Conservation (phyloP, 441 rosid species). For the Bruguiera hainesii region DNA sequence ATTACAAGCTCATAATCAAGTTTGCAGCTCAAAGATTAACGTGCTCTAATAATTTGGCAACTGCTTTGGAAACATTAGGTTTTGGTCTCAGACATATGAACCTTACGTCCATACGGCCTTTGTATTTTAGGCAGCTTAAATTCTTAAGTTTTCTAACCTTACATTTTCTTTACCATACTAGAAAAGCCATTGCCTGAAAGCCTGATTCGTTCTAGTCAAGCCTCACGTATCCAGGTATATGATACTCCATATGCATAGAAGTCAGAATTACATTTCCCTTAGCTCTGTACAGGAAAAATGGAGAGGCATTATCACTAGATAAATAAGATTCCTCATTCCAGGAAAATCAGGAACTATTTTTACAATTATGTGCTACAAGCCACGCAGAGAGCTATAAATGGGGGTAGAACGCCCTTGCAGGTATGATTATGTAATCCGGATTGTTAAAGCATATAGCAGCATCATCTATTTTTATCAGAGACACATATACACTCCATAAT, state of each 20-base stretch:
- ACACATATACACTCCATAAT: too few relatives aligned
- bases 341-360: slow-evolving; percentile 86
- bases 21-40: slow-evolving; percentile 2
- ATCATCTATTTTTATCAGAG: too few relatives aligned
- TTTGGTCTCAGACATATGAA: not conserved
- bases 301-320: slow-evolving; percentile 92
- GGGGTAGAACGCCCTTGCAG: slow-evolving; percentile 73
- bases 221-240: slow-evolving; percentile 47
- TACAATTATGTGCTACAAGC: slow-evolving; percentile 83
- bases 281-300: slow-evolving; percentile 61
- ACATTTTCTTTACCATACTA: slow-evolving; percentile 33
- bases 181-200: slow-evolving; percentile 33
- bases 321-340: slow-evolving; percentile 93
- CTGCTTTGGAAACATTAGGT: slow-evolving; percentile 1
- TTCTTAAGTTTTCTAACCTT: slow-evolving; percentile 13
- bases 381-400: slow-evolving; percentile 62
- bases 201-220: slow-evolving; percentile 33
- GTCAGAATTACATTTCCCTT: slow-evolving; percentile 15
- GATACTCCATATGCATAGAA: not conserved
- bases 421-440: slow-evolving; percentile 27
- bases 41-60: not conserved
- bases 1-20: not conserved
- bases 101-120: not conserved
- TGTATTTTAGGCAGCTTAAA: not conserved
- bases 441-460: too few relatives aligned